Conservation (phyloP, 345 rosid genomes). For the Gynandropsis gynandra region DNA sequence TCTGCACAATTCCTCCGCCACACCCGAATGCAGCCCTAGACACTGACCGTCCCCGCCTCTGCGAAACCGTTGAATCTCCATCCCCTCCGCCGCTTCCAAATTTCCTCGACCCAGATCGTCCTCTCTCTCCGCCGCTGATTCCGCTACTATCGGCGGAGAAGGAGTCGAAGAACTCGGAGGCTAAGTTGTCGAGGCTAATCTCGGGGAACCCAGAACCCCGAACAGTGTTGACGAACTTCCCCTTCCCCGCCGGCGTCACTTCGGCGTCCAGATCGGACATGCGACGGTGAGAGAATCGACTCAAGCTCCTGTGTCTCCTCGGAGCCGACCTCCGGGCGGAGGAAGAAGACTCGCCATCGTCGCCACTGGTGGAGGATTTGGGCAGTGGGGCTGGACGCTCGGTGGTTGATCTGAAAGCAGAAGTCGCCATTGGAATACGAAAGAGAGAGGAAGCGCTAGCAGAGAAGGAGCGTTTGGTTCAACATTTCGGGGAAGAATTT, state of each 20-base stretch:
- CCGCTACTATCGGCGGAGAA: constrained; percentile 27
- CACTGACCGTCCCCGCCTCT: constrained; percentile 81
- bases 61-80: constrained; percentile 30
- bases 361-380: constrained; percentile 36
- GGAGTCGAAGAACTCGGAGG: constrained; percentile 55
- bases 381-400: constrained; percentile 40
- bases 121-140: constrained; percentile 33
- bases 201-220: constrained; percentile 86
- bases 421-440: constrained; percentile 61
- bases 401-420: constrained; percentile 61
- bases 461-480: constrained; percentile 19
- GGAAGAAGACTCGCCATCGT: constrained; percentile 42
- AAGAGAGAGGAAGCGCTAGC: not conserved
- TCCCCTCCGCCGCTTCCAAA: constrained; percentile 18
- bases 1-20: constrained; percentile 32
- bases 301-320: constrained; percentile 77
- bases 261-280: constrained; percentile 36
- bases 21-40: constrained; percentile 58
- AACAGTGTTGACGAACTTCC: constrained; percentile 68
- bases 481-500: constrained; percentile 13
- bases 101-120: constrained; percentile 36
- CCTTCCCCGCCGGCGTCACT: constrained; percentile 39
- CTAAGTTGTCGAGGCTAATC: constrained; percentile 80
- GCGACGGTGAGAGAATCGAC: constrained; percentile 65
- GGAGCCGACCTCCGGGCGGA: constrained; percentile 34